These are phyloP conservation scores for Neonectria sp. DNA, from an alignment of 2,329 filamentous ascomycete genomes.

Conservation along the genomic window DNA sequence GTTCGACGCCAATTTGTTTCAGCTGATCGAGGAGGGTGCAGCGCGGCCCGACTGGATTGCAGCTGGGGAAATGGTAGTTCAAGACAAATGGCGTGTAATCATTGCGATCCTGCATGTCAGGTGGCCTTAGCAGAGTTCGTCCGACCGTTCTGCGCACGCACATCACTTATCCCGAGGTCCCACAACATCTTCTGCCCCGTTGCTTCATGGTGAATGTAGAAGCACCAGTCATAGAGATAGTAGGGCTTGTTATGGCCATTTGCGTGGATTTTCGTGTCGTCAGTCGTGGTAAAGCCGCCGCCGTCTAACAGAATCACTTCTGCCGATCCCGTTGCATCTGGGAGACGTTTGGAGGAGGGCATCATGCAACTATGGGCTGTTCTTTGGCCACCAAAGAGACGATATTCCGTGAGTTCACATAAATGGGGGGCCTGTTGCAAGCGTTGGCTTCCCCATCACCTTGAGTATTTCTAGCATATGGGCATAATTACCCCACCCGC, in stretches of 20 bases:
- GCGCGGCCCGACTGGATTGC: conserved; percentile 28
- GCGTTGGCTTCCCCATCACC: not conserved
- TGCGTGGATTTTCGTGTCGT: conserved; percentile 16
- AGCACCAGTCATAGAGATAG: conserved; percentile 30
- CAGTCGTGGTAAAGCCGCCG: conserved; percentile 24
- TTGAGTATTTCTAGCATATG: not conserved
- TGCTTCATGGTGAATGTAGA: conserved; percentile 20
- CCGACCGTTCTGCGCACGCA: not conserved
- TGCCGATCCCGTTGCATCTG: not conserved
- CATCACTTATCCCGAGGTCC: conserved; percentile 27
- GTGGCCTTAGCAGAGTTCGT: not conserved
- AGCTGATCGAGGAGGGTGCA: conserved; percentile 15
- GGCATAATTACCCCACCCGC: not conserved
- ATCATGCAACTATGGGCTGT: not conserved
- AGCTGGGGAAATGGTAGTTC: conserved; percentile 21
- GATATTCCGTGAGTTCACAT: not conserved
- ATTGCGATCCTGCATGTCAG: conserved; percentile 1
- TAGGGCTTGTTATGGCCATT: conserved; percentile 13
- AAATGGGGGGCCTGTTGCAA: not conserved
- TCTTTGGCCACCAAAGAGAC: no score
- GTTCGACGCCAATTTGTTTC: conserved; percentile 1
- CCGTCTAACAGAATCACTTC: conserved; percentile 24
- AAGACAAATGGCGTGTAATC: conserved; percentile 25
- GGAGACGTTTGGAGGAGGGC: not conserved
- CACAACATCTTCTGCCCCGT: conserved; percentile 17